Evolutionary conservation across 2,329 filamentous ascomycete genomes (phyloP).

Genomic region (Diaporthe citrichinensis): DNA sequence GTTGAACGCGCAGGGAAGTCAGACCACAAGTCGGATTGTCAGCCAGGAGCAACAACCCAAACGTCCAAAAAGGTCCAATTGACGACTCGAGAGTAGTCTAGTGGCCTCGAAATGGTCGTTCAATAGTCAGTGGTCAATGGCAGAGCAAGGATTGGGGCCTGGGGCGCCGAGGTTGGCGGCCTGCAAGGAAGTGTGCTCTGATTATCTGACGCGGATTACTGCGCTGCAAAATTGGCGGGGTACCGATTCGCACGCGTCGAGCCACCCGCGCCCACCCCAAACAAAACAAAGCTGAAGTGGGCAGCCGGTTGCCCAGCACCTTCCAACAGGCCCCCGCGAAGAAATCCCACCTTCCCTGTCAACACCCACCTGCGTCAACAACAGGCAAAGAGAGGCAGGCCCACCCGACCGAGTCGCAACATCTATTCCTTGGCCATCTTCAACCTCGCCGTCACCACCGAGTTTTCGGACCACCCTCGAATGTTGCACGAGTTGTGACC

Average conservation of each 20-base stretch:
- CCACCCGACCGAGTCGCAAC: conserved; percentile 15
- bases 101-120: neutral
- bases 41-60: neutral
- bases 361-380: conserved; percentile 14
- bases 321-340: conserved; percentile 14
- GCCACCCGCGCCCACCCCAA: conserved; percentile 19
- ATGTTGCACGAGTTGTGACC: conserved; percentile 4
- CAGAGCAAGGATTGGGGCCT: neutral
- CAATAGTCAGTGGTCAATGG: conserved; percentile 11
- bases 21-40: neutral
- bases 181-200: conserved; percentile 6
- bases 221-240: conserved; percentile 28
- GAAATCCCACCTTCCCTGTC: conserved; percentile 25
- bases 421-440: neutral
- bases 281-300: conserved; percentile 16
- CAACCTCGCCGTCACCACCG: conserved; percentile 21
- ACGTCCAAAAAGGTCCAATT: conserved; percentile 4
- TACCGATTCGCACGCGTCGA: conserved; percentile 4
- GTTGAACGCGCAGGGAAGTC: conserved; percentile 11
- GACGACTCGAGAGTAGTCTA: neutral
- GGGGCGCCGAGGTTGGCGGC: neutral
- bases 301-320: conserved; percentile 25
- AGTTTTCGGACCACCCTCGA: neutral
- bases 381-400: neutral
- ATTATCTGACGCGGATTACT: neutral